Evolutionary conservation across 371 early-diverging fungal species (phyloP).

Genomic region (Rhizomucor pusillus): DNA sequence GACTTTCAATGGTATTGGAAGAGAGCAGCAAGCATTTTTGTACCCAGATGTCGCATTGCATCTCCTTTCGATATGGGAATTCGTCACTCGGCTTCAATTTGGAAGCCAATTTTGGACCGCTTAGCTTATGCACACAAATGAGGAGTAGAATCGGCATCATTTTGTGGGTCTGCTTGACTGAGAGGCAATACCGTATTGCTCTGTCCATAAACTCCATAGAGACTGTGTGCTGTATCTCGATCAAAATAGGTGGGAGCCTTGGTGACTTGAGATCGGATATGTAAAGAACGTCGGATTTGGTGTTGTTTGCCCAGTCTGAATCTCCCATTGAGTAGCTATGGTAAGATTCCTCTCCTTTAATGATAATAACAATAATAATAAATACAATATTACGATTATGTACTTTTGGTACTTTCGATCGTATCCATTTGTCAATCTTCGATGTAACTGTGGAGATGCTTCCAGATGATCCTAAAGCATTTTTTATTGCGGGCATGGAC

Average conservation of each 20-base stretch:
- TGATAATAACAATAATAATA: too few relatives aligned
- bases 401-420: too few relatives aligned
- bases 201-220: conserved; percentile 1
- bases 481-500: too few relatives aligned
- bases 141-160: not conserved
- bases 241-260: not conserved
- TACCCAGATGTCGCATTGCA: not conserved
- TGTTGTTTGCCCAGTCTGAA: not conserved
- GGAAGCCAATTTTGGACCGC: not conserved
- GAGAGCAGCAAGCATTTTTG: not conserved
- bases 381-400: too few relatives aligned
- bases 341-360: too few relatives aligned
- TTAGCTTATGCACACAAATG: not conserved
- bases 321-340: too few relatives aligned
- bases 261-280: too few relatives aligned
- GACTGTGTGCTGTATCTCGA: conserved; percentile 6
- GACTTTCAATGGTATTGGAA: not conserved
- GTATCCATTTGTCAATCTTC: too few relatives aligned
- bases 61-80: not conserved
- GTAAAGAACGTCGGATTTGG: not conserved
- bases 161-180: not conserved
- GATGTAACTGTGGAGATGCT: too few relatives aligned
- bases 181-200: conserved; percentile 4
- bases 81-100: not conserved
- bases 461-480: too few relatives aligned